A percentile compares a stretch with the other conserved stretches of the same genome.
Evolutionary conservation across 2,329 filamentous ascomycete genomes (phyloP).

Genomic region (Fusarium secorum): DNA sequence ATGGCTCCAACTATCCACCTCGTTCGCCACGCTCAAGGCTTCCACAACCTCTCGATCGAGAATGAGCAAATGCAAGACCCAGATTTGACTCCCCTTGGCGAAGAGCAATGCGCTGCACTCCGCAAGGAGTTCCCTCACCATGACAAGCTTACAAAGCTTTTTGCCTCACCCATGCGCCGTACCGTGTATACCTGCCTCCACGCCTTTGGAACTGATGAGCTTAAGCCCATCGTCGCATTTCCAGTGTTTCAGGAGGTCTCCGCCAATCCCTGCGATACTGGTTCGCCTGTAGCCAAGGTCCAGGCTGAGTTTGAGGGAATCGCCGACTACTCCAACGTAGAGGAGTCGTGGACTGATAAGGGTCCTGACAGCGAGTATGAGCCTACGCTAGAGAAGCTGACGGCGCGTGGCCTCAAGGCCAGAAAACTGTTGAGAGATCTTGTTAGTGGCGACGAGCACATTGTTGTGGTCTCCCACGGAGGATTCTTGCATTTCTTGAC

Average conservation of each 20-base stretch:
- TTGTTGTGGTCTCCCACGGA: conserved; percentile 83
- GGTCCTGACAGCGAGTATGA: conserved; percentile 52
- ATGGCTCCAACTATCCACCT: conserved; percentile 69
- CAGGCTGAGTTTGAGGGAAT: conserved; percentile 65
- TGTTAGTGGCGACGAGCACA: conserved; percentile 64
- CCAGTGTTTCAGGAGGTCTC: conserved; percentile 83
- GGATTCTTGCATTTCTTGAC: conserved; percentile 87
- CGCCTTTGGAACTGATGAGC: conserved; percentile 66
- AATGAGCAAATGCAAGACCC: conserved; percentile 82
- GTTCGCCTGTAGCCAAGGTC: conserved; percentile 64
- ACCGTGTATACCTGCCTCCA: conserved; percentile 81
- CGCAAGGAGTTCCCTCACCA: conserved; percentile 70
- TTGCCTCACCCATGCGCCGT: conserved; percentile 81
- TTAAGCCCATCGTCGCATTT: conserved; percentile 66
- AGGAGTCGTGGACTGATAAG: conserved; percentile 77
- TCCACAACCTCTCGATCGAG: conserved; percentile 76
- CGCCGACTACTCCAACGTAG: conserved; percentile 71
- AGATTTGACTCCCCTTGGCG: conserved; percentile 76
- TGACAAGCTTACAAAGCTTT: conserved; percentile 70
- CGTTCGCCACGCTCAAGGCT: conserved; percentile 79
- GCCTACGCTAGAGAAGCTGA: conserved; percentile 61
- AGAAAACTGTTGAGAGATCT: conserved; percentile 64
- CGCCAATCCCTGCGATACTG: conserved; percentile 78
- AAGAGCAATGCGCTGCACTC: conserved; percentile 75
- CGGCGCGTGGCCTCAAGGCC: conserved; percentile 66